Evolutionary conservation across 2,329 filamentous ascomycete genomes (phyloP), one percentile per base, ranked within the genome.

Genomic region (Phaeophleospora eucalypticola): DNA sequence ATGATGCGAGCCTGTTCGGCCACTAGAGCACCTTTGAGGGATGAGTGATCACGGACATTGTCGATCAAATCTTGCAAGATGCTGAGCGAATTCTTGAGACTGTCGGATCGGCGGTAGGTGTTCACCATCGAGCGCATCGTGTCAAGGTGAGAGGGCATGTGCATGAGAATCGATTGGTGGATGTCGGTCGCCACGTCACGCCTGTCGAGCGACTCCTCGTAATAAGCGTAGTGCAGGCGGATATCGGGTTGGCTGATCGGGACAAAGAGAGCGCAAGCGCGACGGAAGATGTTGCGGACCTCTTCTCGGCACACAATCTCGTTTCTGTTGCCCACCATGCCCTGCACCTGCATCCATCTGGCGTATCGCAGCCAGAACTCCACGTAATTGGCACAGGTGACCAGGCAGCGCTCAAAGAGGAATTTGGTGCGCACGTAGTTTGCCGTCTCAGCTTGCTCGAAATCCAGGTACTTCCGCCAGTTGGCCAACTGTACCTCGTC

Each of bases 311-410:
- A 85, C 4, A 91, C 84, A 63, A 96, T 90, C 65, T 96, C 88
- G 37, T 95, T 57, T 77, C 82, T 1, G 81, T 71, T 63, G n/a
- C n/a, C n/a, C n/a, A n/a, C n/a, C n/a, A n/a, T n/a, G n/a, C n/a
- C n/a, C n/a, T 95, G 87, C 0, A 82, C 82, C 49, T 80, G 77
- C 87, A 96, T 95, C 93, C 93, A 98, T 34, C 91, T 79, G 14
- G 86, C 88, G 68, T 95, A 98, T n/a, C 93, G 86, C 61, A 95
- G 82, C 93, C 93, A 98, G 68, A 97, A 95, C 64, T 97, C 91
- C 41, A 97, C 91, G 64, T 98, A 96, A 57, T 94, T 86, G 14
- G 93, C 91, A 61, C 88, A 94, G 0, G 89, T 91, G 29, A 95
- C 88, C 43, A 98, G 71, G 60, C 90, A 97, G 42, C 93, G 84